A percentile compares a stretch with the other conserved stretches of the same genome.
Conservation (phyloP, 352 stramenopile genomes). For the Globisporangium rhizosaccharum region DNA sequence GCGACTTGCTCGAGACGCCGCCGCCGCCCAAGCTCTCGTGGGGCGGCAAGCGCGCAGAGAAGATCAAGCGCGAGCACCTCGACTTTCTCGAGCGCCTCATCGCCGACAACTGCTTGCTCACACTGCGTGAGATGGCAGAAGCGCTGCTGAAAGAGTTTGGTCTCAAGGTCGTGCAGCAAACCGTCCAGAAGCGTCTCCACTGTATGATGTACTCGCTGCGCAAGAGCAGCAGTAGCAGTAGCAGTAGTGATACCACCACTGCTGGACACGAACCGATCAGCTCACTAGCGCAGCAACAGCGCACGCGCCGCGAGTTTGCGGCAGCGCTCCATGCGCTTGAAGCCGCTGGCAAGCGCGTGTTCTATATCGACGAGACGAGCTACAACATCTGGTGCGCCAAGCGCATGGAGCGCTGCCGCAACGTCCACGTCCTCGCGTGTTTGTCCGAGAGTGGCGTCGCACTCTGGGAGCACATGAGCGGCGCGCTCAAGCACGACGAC, state of each 20-base stretch:
- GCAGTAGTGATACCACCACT: too few species aligned
- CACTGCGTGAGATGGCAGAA: constrained; percentile 16
- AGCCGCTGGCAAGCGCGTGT: constrained; percentile 7
- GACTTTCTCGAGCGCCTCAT: constrained; percentile 16
- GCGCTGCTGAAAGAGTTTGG: constrained; percentile 13
- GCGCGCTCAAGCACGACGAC: constrained; percentile 6
- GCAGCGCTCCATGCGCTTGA: background rate
- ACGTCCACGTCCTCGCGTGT: constrained; percentile 17
- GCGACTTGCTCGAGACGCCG: constrained; percentile 13
- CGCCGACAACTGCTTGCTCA: constrained; percentile 15
- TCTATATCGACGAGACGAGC: constrained; percentile 16
- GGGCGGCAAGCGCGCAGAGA: constrained; percentile 19
- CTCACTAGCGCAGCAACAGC: constrained; percentile 6
- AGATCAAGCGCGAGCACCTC: constrained; percentile 16
- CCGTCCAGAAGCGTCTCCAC: constrained; percentile 15
- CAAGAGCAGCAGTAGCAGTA: constrained; percentile 1
- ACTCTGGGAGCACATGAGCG: constrained; percentile 7
- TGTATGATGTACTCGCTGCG: constrained; percentile 15
- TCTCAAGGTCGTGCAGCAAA: constrained; percentile 13
- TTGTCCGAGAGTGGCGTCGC: constrained; percentile 9
- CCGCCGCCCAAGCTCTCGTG: constrained; percentile 8
- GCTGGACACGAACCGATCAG: background rate
- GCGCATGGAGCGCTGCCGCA: constrained; percentile 16
- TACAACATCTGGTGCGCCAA: constrained; percentile 19
- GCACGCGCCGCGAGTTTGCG: constrained; percentile 3